phyloP scores from a whole-genome alignment of 805 yeast species.

The Saturnispora gosingensis region DNA sequence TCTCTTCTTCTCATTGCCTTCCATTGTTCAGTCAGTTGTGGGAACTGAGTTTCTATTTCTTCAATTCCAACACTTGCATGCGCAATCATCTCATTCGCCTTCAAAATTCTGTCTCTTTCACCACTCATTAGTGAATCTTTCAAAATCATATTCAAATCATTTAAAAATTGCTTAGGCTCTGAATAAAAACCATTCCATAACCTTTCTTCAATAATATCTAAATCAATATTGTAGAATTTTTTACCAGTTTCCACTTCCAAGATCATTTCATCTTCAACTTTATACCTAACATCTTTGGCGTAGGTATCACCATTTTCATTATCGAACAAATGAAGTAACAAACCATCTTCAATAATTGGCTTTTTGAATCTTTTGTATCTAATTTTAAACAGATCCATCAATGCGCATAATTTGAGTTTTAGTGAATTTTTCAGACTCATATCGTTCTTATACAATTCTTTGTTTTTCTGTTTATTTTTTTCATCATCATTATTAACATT shows the following conservation, averaged over 20 bases:
- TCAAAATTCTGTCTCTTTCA: slow-evolving; percentile 72
- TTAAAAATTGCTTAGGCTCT: slow-evolving; percentile 83
- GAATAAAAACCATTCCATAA: slow-evolving; percentile 94
- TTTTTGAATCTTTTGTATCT: slow-evolving; percentile 86
- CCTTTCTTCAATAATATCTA: slow-evolving; percentile 89
- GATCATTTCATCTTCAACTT: slow-evolving; percentile 63
- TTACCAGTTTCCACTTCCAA: slow-evolving; percentile 70
- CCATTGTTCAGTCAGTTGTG: slow-evolving; percentile 70
- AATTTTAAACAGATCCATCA: slow-evolving; percentile 82
- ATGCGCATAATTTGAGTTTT: slow-evolving; percentile 74
- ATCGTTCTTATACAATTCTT: slow-evolving; percentile 40
- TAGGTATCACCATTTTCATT: slow-evolving; percentile 28
- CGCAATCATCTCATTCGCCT: slow-evolving; percentile 91
- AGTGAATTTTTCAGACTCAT: slow-evolving; percentile 75
- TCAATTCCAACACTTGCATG: slow-evolving; percentile 94
- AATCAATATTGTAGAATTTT: slow-evolving; percentile 75
- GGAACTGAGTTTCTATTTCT: slow-evolving; percentile 57
- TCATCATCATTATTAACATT: neutral
- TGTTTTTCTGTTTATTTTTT: slow-evolving; percentile 32
- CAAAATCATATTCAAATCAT: slow-evolving; percentile 77
- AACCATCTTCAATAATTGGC: slow-evolving; percentile 76
- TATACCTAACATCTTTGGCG: slow-evolving; percentile 29
- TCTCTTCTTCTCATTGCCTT: slow-evolving; percentile 64
- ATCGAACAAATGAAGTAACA: slow-evolving; percentile 70
- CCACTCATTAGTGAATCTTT: slow-evolving; percentile 64